A percentile compares a stretch with the other conserved stretches of the same genome.
Evolutionary conservation across 306 rosid genomes (phyloP).

Genomic region (Glycine tomentella): DNA sequence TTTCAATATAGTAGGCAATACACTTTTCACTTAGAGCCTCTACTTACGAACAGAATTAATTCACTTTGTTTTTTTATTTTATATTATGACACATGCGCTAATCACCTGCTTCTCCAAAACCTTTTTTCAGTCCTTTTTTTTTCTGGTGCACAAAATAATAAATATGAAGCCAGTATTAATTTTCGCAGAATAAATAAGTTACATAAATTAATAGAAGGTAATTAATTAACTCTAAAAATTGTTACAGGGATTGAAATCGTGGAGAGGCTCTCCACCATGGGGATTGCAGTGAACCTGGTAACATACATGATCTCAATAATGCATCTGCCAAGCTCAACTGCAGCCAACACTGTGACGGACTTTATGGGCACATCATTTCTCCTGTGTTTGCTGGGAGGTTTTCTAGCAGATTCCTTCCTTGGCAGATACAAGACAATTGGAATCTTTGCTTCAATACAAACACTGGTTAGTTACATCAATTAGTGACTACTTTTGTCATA

Average conservation of each 20-base stretch:
- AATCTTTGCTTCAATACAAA: constrained; percentile 74
- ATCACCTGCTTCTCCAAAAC: constrained; percentile 14
- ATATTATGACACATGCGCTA: neutral
- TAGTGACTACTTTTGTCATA: neutral
- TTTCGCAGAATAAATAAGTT: neutral
- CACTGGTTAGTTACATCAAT: constrained; percentile 57
- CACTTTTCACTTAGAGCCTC: constrained; percentile 35
- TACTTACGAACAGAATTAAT: constrained; percentile 20
- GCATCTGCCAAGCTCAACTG: constrained; percentile 91
- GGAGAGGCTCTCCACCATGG: constrained; percentile 98
- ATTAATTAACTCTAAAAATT: neutral
- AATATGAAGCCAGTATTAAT: neutral
- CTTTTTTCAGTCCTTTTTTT: neutral
- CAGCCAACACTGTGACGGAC: constrained; percentile 96
- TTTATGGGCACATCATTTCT: constrained; percentile 88
- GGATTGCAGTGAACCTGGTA: constrained; percentile 88
- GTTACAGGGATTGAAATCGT: constrained; percentile 74
- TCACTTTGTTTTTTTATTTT: neutral
- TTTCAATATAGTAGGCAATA: constrained; percentile 3
- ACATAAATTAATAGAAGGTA: neutral
- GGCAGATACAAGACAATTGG: constrained; percentile 85
- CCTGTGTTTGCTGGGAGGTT: constrained; percentile 90
- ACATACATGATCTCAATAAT: constrained; percentile 79
- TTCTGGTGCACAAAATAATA: neutral
- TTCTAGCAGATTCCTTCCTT: constrained; percentile 92